phyloP scores from a whole-genome alignment of 1,139 yeast species.

The Protomyces macrosporus region DNA sequence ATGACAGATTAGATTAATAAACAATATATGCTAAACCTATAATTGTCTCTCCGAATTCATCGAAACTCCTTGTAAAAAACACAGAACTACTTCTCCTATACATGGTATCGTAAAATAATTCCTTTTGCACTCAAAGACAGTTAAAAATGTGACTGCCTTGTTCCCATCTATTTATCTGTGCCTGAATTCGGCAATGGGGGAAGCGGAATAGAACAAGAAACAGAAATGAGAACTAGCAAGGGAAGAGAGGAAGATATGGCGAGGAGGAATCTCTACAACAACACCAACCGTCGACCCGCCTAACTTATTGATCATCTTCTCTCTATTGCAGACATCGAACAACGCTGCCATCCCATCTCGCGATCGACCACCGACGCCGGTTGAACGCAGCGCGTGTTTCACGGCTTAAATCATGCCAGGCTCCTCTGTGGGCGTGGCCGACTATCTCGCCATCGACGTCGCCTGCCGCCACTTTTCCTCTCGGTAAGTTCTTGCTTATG shows the following conservation, averaged over 20 bases:
- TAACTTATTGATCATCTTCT: background rate
- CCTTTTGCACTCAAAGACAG: too few species aligned
- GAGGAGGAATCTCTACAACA: background rate
- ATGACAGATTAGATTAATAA: too few species aligned
- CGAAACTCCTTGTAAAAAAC: too few species aligned
- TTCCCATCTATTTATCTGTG: background rate
- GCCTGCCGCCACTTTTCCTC: constrained; percentile 20
- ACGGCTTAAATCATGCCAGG: constrained; percentile 4
- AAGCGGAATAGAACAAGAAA: background rate
- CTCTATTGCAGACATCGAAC: background rate
- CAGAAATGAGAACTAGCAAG: background rate
- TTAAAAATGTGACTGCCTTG: background rate
- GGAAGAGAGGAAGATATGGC: background rate
- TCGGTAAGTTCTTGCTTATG: background rate
- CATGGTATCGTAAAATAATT: too few species aligned
- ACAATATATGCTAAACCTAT: too few species aligned
- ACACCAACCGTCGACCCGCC: background rate
- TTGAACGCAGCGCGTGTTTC: background rate
- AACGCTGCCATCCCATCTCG: background rate
- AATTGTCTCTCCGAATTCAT: background rate
- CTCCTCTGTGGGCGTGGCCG: constrained; percentile 19
- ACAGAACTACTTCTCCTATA: too few species aligned
- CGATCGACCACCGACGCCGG: background rate
- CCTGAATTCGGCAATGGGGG: background rate
- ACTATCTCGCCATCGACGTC: constrained; percentile 21